Evolutionary conservation across 2,329 filamentous ascomycete species (phyloP).

Genomic region (Aspergillus ruber): DNA sequence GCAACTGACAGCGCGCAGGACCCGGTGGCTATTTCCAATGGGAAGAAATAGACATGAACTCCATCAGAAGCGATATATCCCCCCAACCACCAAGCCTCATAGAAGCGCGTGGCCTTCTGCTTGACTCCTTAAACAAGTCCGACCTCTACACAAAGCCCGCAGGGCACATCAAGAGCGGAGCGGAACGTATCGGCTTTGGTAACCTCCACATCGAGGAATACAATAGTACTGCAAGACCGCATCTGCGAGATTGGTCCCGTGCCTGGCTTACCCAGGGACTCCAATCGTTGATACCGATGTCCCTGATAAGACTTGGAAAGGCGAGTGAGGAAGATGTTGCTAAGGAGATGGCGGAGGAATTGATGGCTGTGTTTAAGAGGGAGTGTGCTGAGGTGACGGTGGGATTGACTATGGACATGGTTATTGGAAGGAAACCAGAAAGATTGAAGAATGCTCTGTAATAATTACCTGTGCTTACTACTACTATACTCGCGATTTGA

Average conservation of each 20-base stretch:
- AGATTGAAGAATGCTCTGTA: no score
- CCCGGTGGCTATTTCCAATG: constrained; percentile 23
- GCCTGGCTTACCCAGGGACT: constrained; percentile 13
- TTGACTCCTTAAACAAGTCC: constrained; percentile 9
- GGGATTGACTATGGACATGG: constrained; percentile 13
- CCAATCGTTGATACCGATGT: constrained; percentile 8
- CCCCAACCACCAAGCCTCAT: constrained; percentile 6
- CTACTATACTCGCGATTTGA: no score
- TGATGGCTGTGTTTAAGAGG: constrained; percentile 12
- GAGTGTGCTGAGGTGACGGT: constrained; percentile 9
- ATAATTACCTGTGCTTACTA: no score
- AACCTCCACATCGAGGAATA: constrained; percentile 9
- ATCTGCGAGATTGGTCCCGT: constrained; percentile 7
- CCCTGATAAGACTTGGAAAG: constrained; percentile 8
- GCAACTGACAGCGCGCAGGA: constrained; percentile 6
- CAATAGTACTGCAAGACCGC: constrained; percentile 7
- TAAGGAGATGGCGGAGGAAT: constrained; percentile 2
- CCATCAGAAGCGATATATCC: constrained; percentile 10
- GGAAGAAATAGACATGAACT: constrained; percentile 18
- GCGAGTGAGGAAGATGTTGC: constrained; percentile 6
- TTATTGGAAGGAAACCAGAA: constrained; percentile 12
- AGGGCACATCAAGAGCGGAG: constrained; percentile 8
- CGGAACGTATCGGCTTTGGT: constrained; percentile 2
- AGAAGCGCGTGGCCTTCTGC: constrained; percentile 5
- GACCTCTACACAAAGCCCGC: constrained; percentile 9